These are phyloP conservation scores for Pezicula rhizophila DNA, from an alignment of 2,329 filamentous ascomycete genomes.

Conservation along the genomic window DNA sequence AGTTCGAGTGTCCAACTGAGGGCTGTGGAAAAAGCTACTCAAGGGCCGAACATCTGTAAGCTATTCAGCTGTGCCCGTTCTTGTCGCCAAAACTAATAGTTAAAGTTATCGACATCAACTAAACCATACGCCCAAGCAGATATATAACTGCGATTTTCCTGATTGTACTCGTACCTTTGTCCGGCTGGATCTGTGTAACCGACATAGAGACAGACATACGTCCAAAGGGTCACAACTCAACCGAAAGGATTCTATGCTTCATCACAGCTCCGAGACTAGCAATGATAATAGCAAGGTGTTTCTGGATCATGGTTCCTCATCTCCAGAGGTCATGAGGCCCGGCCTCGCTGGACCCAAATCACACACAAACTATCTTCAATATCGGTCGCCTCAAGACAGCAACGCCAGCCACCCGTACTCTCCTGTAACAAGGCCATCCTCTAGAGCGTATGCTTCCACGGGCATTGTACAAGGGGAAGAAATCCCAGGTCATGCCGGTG, in stretches of 20 bases:
- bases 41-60: slow-evolving; percentile 86
- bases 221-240: slow-evolving; percentile 72
- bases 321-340: slow-evolving; percentile 25
- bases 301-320: slow-evolving; percentile 20
- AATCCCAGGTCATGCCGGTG: slow-evolving; percentile 12
- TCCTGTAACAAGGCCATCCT: slow-evolving; percentile 20
- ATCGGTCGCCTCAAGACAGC: slow-evolving; percentile 25
- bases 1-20: slow-evolving; percentile 76
- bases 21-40: slow-evolving; percentile 96
- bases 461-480: slow-evolving; percentile 21
- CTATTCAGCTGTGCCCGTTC: slow-evolving; percentile 17
- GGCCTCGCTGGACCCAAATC: slow-evolving; percentile 18
- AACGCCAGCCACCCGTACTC: slow-evolving; percentile 21
- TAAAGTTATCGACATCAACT: slow-evolving; percentile 78
- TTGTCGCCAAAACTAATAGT: slow-evolving; percentile 3
- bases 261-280: slow-evolving; percentile 31
- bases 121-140: slow-evolving; percentile 93
- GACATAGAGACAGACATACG: slow-evolving; percentile 75
- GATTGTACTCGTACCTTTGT: slow-evolving; percentile 90
- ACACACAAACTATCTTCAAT: slow-evolving; percentile 22
- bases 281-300: slow-evolving; percentile 17
- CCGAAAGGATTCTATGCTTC: slow-evolving; percentile 62
- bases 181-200: slow-evolving; percentile 83
- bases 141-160: slow-evolving; percentile 88
- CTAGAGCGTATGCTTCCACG: slow-evolving; percentile 21